A percentile compares a stretch with the other conserved stretches of the same genome.
Evolutionary conservation across 129 eudicot species (phyloP).

Genomic region (Artemisia annua): DNA sequence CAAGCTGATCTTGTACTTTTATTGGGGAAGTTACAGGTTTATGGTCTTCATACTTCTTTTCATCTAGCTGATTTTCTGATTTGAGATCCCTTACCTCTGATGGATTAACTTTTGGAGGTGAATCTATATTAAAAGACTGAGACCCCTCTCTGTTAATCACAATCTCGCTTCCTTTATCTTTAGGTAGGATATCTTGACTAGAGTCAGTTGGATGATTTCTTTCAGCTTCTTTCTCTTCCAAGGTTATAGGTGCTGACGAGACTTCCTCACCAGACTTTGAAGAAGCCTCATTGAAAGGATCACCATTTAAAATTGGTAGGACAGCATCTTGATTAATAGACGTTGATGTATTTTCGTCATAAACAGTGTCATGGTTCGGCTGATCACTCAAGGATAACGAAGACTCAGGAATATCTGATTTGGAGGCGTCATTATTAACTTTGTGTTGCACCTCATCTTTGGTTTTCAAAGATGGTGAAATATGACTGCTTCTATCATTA

Average conservation of each 20-base stretch:
- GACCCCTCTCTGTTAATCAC: constrained; percentile 41
- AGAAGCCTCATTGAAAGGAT: constrained; percentile 34
- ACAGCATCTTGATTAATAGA: constrained; percentile 32
- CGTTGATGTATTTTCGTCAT: constrained; percentile 35
- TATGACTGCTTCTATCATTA: constrained; percentile 28
- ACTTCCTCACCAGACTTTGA: constrained; percentile 35
- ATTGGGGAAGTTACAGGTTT: constrained; percentile 41
- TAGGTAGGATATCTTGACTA: constrained; percentile 41
- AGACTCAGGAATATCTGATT: constrained; percentile 38
- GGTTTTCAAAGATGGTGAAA: constrained; percentile 27
- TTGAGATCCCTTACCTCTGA: constrained; percentile 36
- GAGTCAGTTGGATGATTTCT: constrained; percentile 44
- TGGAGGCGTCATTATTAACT: constrained; percentile 37
- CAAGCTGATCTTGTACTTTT: constrained; percentile 57
- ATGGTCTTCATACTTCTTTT: constrained; percentile 42
- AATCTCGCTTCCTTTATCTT: constrained; percentile 42
- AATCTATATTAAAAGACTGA: constrained; percentile 42
- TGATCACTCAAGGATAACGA: constrained; percentile 36
- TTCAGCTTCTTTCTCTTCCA: constrained; percentile 38
- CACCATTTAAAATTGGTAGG: constrained; percentile 41
- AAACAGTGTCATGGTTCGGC: constrained; percentile 37
- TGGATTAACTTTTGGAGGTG: constrained; percentile 36
- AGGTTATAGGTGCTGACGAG: constrained; percentile 32
- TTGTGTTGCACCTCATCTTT: constrained; percentile 43
- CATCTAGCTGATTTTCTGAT: constrained; percentile 41